phyloP scores from a whole-genome alignment of 2,329 filamentous ascomycete genomes.

The Colletotrichum godetiae region DNA sequence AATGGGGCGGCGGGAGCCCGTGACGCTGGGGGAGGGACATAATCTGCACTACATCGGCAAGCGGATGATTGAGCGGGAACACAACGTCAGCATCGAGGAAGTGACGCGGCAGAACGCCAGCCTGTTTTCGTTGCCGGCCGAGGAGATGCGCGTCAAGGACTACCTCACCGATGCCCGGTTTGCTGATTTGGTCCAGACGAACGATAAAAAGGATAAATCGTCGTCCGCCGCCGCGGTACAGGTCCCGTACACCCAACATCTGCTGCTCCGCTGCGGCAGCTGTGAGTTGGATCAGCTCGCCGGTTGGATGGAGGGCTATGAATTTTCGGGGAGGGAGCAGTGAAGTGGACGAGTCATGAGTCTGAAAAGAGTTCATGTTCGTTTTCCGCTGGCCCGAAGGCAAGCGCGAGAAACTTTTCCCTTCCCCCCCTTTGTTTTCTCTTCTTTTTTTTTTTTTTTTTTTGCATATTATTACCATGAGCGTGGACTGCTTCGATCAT shows the following conservation, averaged over 20 bases:
- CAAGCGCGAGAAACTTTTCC: neutral
- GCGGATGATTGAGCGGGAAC: conserved; percentile 24
- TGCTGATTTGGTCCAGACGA: neutral
- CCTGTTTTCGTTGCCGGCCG: conserved; percentile 29
- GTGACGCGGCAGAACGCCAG: conserved; percentile 4
- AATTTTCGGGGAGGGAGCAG: neutral
- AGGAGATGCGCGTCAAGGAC: conserved; percentile 33
- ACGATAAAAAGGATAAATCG: neutral
- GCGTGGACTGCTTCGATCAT: neutral
- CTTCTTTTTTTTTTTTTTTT: neutral
- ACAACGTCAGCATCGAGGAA: conserved; percentile 27
- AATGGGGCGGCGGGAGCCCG: neutral
- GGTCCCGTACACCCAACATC: conserved; percentile 17
- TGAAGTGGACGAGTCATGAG: neutral
- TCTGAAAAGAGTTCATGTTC: neutral
- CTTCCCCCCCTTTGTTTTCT: neutral
- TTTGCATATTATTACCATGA: neutral
- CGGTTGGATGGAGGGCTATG: conserved; percentile 17
- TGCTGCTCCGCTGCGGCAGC: conserved; percentile 27
- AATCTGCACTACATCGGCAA: conserved; percentile 6
- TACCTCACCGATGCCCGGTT: conserved; percentile 17
- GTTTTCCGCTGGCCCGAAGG: neutral
- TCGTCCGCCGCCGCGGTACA: neutral
- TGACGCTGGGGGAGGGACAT: neutral
- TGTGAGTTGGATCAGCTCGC: conserved; percentile 25